Conservation (phyloP, 2,329 filamentous ascomycete genomes). For the Penicillium hordei region DNA sequence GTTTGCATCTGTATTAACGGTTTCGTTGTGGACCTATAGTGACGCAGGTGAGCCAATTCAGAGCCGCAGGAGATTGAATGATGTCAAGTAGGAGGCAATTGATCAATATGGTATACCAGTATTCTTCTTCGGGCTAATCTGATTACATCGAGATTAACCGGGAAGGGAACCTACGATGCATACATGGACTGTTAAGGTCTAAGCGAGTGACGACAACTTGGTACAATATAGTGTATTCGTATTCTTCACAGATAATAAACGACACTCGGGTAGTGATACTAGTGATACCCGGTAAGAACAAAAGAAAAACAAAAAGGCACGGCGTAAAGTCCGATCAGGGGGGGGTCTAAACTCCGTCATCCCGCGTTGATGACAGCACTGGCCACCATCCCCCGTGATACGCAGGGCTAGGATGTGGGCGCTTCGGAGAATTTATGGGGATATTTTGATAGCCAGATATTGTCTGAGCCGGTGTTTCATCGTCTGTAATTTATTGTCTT, state of each 20-base stretch:
- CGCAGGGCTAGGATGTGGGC: not conserved
- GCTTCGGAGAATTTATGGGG: slow-evolving; percentile 20
- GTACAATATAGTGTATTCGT: not conserved
- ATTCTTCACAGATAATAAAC: not conserved
- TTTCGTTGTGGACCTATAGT: slow-evolving; percentile 3
- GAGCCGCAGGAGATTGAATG: not conserved
- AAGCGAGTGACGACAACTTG: not conserved
- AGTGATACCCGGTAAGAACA: not conserved
- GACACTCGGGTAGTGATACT: not conserved
- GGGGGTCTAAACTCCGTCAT: slow-evolving; percentile 12
- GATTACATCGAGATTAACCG: not conserved
- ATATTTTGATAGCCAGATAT: not conserved
- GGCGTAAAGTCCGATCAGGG: slow-evolving; percentile 19
- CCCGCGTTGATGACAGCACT: slow-evolving; percentile 22
- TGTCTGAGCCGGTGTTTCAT: slow-evolving; percentile 10
- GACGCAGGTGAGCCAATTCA: not conserved
- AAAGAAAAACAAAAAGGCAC: not conserved
- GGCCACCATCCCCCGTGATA: slow-evolving; percentile 13
- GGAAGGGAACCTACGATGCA: not conserved
- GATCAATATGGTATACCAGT: not conserved
- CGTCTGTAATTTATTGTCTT: not conserved
- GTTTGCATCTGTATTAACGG: not conserved
- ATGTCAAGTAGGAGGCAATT: not conserved
- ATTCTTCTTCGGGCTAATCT: not conserved
- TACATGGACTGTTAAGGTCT: not conserved